These are phyloP conservation scores for Aspergillus melleus DNA, from an alignment of 2,329 filamentous ascomycete genomes.

Conservation along the genomic window DNA sequence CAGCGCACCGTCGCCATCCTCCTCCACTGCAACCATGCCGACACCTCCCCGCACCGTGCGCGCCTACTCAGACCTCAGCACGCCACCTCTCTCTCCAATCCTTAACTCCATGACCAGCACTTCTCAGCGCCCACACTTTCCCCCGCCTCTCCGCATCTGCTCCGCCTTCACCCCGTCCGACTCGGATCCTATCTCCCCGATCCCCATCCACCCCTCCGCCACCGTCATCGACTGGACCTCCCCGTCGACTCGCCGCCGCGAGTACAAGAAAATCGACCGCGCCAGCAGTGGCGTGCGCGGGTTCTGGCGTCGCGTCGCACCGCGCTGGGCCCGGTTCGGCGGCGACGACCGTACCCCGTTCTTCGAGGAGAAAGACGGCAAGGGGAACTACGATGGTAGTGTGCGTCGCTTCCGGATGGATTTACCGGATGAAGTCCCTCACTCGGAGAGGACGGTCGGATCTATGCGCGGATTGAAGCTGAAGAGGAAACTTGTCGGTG, in stretches of 20 bases:
- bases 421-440: constrained; percentile 33
- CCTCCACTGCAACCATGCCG: constrained; percentile 4
- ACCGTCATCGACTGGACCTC: constrained; percentile 51
- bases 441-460: neutral
- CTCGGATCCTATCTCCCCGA: neutral
- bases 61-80: constrained; percentile 15
- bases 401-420: constrained; percentile 49
- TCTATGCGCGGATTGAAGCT: constrained; percentile 10
- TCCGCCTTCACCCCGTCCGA: neutral
- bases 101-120: constrained; percentile 6
- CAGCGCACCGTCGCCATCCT: constrained; percentile 1
- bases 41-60: constrained; percentile 5
- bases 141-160: constrained; percentile 3
- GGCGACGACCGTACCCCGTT: constrained; percentile 38
- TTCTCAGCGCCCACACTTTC: neutral
- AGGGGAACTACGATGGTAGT: constrained; percentile 43
- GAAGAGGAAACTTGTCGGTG: constrained; percentile 14
- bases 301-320: constrained; percentile 43
- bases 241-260: constrained; percentile 42
- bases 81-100: constrained; percentile 17
- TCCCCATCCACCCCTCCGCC: constrained; percentile 29
- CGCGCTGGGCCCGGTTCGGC: constrained; percentile 39
- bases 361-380: constrained; percentile 39
- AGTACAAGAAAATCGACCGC: constrained; percentile 57
- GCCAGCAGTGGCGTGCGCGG: constrained; percentile 44